Conservation (phyloP, 805 yeast genomes). For the Myxozyma geophila region DNA sequence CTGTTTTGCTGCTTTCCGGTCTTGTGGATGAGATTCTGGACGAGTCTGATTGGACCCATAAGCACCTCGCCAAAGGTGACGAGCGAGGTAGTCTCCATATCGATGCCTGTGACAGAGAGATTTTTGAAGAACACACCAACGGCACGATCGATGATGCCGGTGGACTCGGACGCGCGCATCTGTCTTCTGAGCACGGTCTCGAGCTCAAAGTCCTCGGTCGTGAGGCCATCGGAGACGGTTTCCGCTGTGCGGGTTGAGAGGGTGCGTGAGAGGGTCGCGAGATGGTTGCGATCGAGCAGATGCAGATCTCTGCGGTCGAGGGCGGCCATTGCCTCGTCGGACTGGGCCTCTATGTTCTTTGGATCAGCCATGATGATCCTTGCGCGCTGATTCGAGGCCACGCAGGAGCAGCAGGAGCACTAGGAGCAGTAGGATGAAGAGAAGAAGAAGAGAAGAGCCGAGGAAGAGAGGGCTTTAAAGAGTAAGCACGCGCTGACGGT, state of each 20-base stretch:
- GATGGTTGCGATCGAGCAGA: constrained; percentile 14
- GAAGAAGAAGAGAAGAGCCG: neutral
- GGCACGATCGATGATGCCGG: constrained; percentile 46
- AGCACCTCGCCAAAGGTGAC: constrained; percentile 54
- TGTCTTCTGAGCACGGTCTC: constrained; percentile 40
- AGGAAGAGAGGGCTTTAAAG: too few species aligned
- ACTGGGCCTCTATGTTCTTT: neutral
- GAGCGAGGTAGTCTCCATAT: constrained; percentile 52
- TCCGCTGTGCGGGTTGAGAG: constrained; percentile 40
- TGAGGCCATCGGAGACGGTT: constrained; percentile 36
- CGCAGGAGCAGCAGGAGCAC: neutral
- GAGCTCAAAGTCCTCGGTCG: constrained; percentile 45
- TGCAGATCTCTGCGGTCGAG: constrained; percentile 1
- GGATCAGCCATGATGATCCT: neutral
- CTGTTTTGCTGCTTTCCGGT: constrained; percentile 24
- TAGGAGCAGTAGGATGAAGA: neutral
- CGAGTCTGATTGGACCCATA: constrained; percentile 24
- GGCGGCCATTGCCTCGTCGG: neutral
- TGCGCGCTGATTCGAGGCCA: too few species aligned
- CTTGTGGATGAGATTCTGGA: constrained; percentile 1
- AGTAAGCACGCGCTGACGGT: too few species aligned
- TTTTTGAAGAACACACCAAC: constrained; percentile 48
- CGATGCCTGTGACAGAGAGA: constrained; percentile 53
- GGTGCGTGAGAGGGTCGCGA: constrained; percentile 40
- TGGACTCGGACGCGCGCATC: constrained; percentile 36